phyloP scores from a whole-genome alignment of 192 early-diverging fungal species.

The Lunasporangiospora selenospora region DNA sequence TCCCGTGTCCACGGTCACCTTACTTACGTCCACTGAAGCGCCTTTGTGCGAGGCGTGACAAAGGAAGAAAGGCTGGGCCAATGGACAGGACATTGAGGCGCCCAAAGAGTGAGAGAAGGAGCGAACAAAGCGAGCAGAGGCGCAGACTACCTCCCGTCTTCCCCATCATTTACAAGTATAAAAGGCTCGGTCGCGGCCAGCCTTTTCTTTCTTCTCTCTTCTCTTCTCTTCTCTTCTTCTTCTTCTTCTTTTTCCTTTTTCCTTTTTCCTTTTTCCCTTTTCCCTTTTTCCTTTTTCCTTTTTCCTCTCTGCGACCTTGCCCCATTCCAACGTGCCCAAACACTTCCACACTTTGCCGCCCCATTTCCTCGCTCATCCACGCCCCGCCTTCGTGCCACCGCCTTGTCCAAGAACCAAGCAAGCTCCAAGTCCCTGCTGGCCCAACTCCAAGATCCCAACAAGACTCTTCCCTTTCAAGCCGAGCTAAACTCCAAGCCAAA shows the following conservation, averaged over 20 bases:
- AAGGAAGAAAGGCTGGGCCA: no score
- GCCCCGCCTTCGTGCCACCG: neutral
- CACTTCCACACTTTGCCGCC: neutral
- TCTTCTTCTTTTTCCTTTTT: constrained; percentile 14
- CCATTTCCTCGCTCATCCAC: neutral
- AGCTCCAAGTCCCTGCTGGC: neutral
- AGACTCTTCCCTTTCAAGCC: no score
- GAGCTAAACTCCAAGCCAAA: neutral
- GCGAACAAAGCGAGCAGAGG: no score
- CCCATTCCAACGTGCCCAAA: neutral
- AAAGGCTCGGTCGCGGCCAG: constrained; percentile 4
- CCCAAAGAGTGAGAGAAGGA: no score
- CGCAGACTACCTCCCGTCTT: no score
- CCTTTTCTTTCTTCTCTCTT: constrained; percentile 10
- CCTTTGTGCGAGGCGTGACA: no score
- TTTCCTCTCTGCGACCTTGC: constrained; percentile 4
- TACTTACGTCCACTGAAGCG: neutral
- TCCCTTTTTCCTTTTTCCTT: constrained; percentile 17
- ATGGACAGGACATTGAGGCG: no score
- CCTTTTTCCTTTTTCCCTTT: constrained; percentile 26
- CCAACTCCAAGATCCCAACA: no score
- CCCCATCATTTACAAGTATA: no score
- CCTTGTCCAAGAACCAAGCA: neutral
- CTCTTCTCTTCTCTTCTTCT: constrained; percentile 11
- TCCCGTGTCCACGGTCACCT: neutral